phyloP scores from a whole-genome alignment of 768 basidiomycete genomes.

The Termitomyces sp. region DNA sequence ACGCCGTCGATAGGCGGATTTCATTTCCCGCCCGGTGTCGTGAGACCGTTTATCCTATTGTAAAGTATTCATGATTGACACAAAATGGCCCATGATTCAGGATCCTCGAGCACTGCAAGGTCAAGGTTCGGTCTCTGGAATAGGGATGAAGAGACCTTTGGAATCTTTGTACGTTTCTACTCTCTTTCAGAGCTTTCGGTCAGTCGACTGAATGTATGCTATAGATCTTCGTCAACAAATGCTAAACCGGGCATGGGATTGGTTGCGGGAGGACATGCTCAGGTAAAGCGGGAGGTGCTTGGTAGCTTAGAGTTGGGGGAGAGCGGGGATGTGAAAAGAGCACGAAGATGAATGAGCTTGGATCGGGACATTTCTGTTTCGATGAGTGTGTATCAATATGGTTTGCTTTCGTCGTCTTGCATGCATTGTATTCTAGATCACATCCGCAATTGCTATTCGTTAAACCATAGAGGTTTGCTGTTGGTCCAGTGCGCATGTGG shows the following conservation, averaged over 20 bases:
- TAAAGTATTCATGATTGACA: background rate
- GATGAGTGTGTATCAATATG: constrained; percentile 3
- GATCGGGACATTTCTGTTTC: background rate
- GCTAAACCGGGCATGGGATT: constrained; percentile 36
- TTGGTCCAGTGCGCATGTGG: background rate
- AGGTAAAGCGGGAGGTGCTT: constrained; percentile 28
- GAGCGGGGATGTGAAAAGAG: constrained; percentile 43
- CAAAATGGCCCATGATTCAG: constrained; percentile 1
- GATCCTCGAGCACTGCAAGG: constrained; percentile 11
- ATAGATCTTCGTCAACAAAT: constrained; percentile 19
- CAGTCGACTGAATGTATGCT: background rate
- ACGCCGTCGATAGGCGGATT: constrained; percentile 46
- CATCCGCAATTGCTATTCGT: background rate
- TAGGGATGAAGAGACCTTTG: constrained; percentile 29
- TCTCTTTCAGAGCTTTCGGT: background rate
- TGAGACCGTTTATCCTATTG: constrained; percentile 19
- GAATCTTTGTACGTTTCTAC: constrained; percentile 28
- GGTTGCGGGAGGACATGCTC: constrained; percentile 18
- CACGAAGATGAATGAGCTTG: constrained; percentile 13
- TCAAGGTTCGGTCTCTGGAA: constrained; percentile 9
- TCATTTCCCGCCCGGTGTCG: constrained; percentile 45
- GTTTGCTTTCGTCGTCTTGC: constrained; percentile 4
- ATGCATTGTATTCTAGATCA: constrained; percentile 7
- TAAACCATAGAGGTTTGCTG: too few species aligned
- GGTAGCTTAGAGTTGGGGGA: constrained; percentile 34